Conservation (phyloP, 139 green algal species). For the Haematococcus lacustris region DNA sequence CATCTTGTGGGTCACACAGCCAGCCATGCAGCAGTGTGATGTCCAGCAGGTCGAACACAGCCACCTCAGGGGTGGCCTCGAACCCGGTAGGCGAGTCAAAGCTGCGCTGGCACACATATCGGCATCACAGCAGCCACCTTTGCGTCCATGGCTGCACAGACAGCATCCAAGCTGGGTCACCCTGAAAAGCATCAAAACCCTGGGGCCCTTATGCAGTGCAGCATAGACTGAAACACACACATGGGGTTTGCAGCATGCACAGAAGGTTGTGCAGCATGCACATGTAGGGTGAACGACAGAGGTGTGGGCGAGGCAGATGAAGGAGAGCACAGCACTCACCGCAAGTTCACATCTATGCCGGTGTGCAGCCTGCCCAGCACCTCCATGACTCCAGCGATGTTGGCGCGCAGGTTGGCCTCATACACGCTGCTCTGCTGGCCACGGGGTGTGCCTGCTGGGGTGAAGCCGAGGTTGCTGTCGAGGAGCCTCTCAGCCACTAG, state of each 20-base stretch:
- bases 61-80: constrained; percentile 53
- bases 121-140: too few species aligned
- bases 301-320: not conserved
- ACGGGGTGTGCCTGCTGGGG: too few species aligned
- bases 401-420: constrained; percentile 21
- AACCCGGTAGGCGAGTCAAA: constrained; percentile 12
- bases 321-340: not conserved
- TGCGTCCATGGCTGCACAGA: too few species aligned
- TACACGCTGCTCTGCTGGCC: not conserved
- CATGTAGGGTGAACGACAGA: not conserved
- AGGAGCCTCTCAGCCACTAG: constrained; percentile 71
- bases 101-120: too few species aligned
- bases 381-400: constrained; percentile 34
- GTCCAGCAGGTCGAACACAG: constrained; percentile 94
- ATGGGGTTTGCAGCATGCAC: too few species aligned
- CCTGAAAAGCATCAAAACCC: too few species aligned
- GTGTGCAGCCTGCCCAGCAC: constrained; percentile 39
- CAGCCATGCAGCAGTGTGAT: constrained; percentile 86
- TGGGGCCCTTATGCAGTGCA: too few species aligned
- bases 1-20: constrained; percentile 67
- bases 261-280: too few species aligned
- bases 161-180: too few species aligned
- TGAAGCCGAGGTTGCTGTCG: constrained; percentile 69
- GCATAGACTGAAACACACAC: too few species aligned
- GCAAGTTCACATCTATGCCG: constrained; percentile 92